Base-by-base conservation (phyloP, 495 filamentous ascomycete species). In the Aspergillus nanangensis region DNA sequence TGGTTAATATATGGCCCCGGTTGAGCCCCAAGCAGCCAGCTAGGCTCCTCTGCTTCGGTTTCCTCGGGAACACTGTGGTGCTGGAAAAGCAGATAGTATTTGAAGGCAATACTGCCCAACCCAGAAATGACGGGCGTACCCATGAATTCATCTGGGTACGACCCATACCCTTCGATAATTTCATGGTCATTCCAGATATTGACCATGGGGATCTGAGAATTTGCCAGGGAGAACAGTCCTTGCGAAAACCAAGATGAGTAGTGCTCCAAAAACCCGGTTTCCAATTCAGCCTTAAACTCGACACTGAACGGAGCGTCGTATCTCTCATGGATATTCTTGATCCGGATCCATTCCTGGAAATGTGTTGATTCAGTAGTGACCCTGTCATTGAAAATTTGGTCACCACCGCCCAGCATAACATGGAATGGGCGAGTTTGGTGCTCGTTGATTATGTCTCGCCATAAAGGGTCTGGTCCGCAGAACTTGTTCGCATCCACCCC, bases 171-270 rank as follows among this genome's bases (percentile, higher is more conserved):
- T 63, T 98, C 92, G 50, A 98, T 93, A 55, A 97, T 95, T 52
- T 98, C 93, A 67, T 97, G 93, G 56, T 97, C 93, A 63, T 97
- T 93, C 73, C 86, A 96, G 51, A 98, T 88, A 62, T 98, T 98
- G 54, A 98, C 75, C 92, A 96, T 97, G 34, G 93, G 93, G 39
- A 98, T 96, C 59, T 97, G 93, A 7, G 87, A 84, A 53, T 85
- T 92, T 1, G 91, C 93, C 62, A 97, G 80, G 19, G 86, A 86
- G 60, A 95, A 98, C 23, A 96, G 74, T 2, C 94, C 93, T 58
- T 96, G 91, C 2, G 90, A 95, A 64, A 96, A 98, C 91, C 93
- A 97, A 58, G 76, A 77, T 48, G 80, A 77, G 61, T 98, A 98
- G 37, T 87, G 77, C 41, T 94, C 76, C 2, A 96, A 72, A 60